These are phyloP conservation scores for Psophocarpus tetragonolobus DNA, from an alignment of 306 rosid genomes.

Conservation along the genomic window DNA sequence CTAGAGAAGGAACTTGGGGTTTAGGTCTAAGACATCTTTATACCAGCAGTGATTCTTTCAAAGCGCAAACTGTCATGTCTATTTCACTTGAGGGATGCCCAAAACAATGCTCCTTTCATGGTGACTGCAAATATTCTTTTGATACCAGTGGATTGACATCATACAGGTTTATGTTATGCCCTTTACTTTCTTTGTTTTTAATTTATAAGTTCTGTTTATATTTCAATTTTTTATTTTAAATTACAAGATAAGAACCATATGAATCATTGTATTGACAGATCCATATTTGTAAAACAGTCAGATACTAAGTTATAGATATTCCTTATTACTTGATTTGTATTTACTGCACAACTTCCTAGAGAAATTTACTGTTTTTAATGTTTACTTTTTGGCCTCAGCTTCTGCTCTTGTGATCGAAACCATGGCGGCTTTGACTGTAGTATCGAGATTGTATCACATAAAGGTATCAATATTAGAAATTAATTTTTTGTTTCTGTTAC, in stretches of 20 bases:
- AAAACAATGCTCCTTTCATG: conserved; percentile 76
- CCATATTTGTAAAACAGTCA: neutral
- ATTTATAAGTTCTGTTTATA: conserved; percentile 18
- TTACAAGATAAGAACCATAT: neutral
- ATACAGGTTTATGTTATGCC: conserved; percentile 67
- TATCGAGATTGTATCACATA: conserved; percentile 70
- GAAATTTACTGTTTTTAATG: conserved; percentile 2
- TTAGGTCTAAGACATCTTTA: conserved; percentile 70
- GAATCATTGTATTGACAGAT: conserved; percentile 2
- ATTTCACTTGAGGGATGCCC: conserved; percentile 95
- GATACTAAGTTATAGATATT: conserved; percentile 12
- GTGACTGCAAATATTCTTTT: conserved; percentile 62
- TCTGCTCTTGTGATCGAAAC: conserved; percentile 82
- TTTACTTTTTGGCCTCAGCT: conserved; percentile 55
- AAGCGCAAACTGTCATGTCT: conserved; percentile 69
- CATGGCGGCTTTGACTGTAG: conserved; percentile 99
- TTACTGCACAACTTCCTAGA: conserved; percentile 20
- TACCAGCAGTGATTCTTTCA: conserved; percentile 38
- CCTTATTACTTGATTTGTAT: neutral
- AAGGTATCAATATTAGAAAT: conserved; percentile 57
- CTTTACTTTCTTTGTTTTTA: conserved; percentile 4
- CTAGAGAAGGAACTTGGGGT: conserved; percentile 94
- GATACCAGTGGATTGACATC: conserved; percentile 86
- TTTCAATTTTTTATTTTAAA: conserved; percentile 19
- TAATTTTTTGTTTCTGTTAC: conserved; percentile 24